Evolutionary conservation across 1,139 yeast species (phyloP), one percentile per base, ranked within the genome.

Genomic region (Magnusiomyces paraingens): DNA sequence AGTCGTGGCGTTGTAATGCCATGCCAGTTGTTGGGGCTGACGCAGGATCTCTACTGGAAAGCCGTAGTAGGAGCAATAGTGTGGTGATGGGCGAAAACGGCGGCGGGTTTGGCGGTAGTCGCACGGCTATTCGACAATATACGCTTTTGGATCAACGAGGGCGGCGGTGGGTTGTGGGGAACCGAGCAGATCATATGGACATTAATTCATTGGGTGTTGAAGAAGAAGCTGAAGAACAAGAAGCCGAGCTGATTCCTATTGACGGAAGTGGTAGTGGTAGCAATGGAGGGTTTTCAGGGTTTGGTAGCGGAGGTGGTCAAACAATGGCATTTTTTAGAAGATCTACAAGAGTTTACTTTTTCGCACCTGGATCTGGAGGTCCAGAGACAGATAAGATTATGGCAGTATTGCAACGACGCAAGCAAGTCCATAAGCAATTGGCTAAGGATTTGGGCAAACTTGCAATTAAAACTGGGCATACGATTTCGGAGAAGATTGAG

Each of bases 331-430:
- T 26, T 26, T 26, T 26, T 8, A 52, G 47, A n/a, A 12, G 45
- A 22, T 55, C 57, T 1, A 55, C 54, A 12, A 51, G 51, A 14
- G 55, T 55, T 8, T 55, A 52, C 32, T 55, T 55, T 20, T 55
- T 52, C 22, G 40, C 29, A 3, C 52, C 55, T 10, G 51, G 54
- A 6, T 36, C 46, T 10, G 43, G 39, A 3, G 51, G 51, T 8
- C 42, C 47, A 14, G 51, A 38, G 32, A 38, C 50, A 2, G 57
- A 54, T 18, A 52, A 50, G 22, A 32, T 54, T 12, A 35, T 55
- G 49, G 55, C 57, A 1, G 54, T 55, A 12, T 29, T 55, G 18
- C 55, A 51, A 35, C 55, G 55, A 11, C 51, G 57, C 29, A 53
- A 55, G 21, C 55, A 55, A 22, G 32, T 50, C 5, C 57, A 51